Base-by-base conservation (phyloP, 2,329 filamentous ascomycete genomes). In the Chrysosporium keratinophilum region DNA sequence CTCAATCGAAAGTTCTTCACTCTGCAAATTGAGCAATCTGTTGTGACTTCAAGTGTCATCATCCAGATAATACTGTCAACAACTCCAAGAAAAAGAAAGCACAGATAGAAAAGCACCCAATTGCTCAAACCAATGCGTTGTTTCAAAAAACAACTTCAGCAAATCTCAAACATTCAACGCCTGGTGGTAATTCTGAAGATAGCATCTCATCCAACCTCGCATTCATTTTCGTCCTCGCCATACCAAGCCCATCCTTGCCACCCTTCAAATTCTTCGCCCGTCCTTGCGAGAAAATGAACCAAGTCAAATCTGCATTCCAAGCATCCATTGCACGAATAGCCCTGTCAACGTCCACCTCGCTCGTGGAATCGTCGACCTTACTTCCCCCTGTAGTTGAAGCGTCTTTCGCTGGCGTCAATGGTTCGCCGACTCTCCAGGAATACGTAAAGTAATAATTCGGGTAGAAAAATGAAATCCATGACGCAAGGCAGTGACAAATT, bases 301-400 rank as follows among this genome's bases (percentile, higher is more conserved):
- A 73, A 0, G 70, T 66, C 31, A 72, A 50, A 59, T 72, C 70
- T 9, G 62, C 57, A 56, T 72, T 72, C 69, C 69, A 72, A 9
- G 61, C 63, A 56, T 70, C 64, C 70, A 73, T 72, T 1, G 70
- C 66, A 9, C 58, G 59, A 44, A 72, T 66, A 1, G 65, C 66
- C 72, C 37, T 10, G 69, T 61, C 2, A 67, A 66, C 43, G 66
- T 65, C 48, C 11, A 55, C 54, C 5, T 59, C 39, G 28, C 17
- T 44, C 17, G 19, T 17, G 15, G 49, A 54, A 14, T 44, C 39
- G 37, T 54, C 52, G 6, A 40, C 12, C 14, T 47, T 5, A 14
- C 54, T 39, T 19, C 15, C 5, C 19, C n/a, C 15, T 23, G 19
- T 39, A 19, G 20, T 14, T 14, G 55, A 48, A 31, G 17, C 35